Percentiles rank a stretch among this genome's conserved stretches.
These are phyloP conservation scores for Penicillium silybi DNA, from an alignment of 495 filamentous ascomycete species.

Conservation along the genomic window DNA sequence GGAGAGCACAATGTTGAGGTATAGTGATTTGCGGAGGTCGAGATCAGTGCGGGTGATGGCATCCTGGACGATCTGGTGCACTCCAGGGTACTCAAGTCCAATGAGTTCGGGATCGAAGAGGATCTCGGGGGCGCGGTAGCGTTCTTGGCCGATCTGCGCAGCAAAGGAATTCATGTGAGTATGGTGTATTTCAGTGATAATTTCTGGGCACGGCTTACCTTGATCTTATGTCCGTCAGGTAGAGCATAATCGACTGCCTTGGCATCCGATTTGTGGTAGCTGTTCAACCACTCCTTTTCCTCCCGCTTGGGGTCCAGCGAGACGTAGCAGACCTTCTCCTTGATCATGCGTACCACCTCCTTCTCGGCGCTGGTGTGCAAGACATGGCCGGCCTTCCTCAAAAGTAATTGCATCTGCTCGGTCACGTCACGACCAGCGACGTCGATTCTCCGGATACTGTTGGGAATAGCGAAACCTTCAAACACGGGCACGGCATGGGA, in stretches of 20 bases:
- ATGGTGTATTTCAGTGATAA: not conserved
- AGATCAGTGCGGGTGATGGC: slow-evolving; percentile 96
- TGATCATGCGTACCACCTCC: slow-evolving; percentile 93
- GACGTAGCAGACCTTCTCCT: slow-evolving; percentile 90
- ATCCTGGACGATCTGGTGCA: slow-evolving; percentile 97
- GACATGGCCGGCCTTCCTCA: slow-evolving; percentile 88
- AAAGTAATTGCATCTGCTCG: slow-evolving; percentile 85
- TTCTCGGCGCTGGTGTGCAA: slow-evolving; percentile 98
- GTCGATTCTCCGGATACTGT: slow-evolving; percentile 90
- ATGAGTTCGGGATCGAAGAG: slow-evolving; percentile 97
- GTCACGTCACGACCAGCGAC: slow-evolving; percentile 98
- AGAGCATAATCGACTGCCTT: slow-evolving; percentile 83
- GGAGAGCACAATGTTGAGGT: slow-evolving; percentile 94
- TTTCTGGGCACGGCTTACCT: slow-evolving; percentile 49
- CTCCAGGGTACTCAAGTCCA: slow-evolving; percentile 92
- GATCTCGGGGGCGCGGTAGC: slow-evolving; percentile 94
- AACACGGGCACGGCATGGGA: slow-evolving; percentile 97
- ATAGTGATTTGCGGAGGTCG: slow-evolving; percentile 89
- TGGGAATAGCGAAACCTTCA: slow-evolving; percentile 95
- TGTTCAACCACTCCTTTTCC: slow-evolving; percentile 88
- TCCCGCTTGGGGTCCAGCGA: slow-evolving; percentile 87
- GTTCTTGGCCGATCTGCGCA: slow-evolving; percentile 74
- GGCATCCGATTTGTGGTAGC: slow-evolving; percentile 48
- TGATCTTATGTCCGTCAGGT: slow-evolving; percentile 89
- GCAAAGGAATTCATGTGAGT: not conserved